Base-by-base conservation (phyloP, 164 flowering plant genomes). In the Nelumbo lutea region DNA sequence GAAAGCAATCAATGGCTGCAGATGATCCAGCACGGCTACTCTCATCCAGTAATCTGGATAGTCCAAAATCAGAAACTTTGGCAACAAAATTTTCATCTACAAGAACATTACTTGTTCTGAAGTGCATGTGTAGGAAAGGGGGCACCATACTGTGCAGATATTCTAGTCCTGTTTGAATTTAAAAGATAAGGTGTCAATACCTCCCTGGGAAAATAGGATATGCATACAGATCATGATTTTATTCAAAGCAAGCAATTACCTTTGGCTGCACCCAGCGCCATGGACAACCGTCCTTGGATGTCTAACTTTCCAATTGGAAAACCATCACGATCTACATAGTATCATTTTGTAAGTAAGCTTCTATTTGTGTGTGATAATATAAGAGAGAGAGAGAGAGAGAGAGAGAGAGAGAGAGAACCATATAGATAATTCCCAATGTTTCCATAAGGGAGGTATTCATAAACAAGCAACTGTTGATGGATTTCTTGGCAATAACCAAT, bases 31-130 rank as follows among this genome's bases (percentile, higher is more conserved):
- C 81, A 27, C 67, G 75, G 52, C 61, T 45, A 59, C 62, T 67
- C 45, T 78, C 78, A 43, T 47, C 48, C 15, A 82, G 63, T 64
- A 84, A 65, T 64, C 73, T 79, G 40, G 77, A 72, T 44, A 84
- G 71, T 64, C 86, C 88, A 66, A 67, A 79, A 72, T 84, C 88
- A 72, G 84, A 80, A 69, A 84, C 84, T 75, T 78, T 82, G 57
- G 83, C 72, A 27, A 56, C 57, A 60, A 69, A 82, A 59, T 79
- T 73, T 42, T 79, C 82, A 71, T 84, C 86, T 27, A 84, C 56
- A 41, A 82, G 84, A 72, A 84, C 83, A 39, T 81, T 84, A 66
- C 82, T 68, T 7, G 83, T 79, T 68, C 76, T 76, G 82, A 84
- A 82, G 75, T 81, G 80, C 83, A 70, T 76, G 74, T 84, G 88